These are phyloP conservation scores for Tricholoma saponaceum DNA, from an alignment of 768 basidiomycete species.

Conservation along the genomic window DNA sequence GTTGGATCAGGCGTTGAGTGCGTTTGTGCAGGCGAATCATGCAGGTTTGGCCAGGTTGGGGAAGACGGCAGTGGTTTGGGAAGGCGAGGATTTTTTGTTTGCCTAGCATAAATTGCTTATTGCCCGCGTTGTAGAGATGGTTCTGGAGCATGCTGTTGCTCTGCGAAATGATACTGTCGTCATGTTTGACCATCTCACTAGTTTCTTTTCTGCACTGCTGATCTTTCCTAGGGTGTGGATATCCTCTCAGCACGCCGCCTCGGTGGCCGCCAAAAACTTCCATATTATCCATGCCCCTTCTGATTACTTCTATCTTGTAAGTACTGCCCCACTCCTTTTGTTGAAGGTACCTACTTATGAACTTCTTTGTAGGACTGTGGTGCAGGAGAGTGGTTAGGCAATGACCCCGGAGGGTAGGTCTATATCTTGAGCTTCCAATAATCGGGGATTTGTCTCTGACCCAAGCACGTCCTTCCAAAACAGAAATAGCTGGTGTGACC, in stretches of 20 bases:
- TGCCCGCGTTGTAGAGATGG: conserved; percentile 55
- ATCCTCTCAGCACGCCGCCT: conserved; percentile 51
- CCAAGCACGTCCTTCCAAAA: not conserved
- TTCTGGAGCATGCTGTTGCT: conserved; percentile 44
- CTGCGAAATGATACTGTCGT: conserved; percentile 47
- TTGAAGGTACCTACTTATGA: conserved; percentile 10
- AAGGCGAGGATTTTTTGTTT: conserved; percentile 36
- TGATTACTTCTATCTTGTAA: conserved; percentile 75
- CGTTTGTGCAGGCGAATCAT: conserved; percentile 59
- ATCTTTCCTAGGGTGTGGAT: conserved; percentile 59
- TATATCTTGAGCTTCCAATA: not conserved
- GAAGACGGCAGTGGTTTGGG: conserved; percentile 81
- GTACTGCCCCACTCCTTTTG: not conserved
- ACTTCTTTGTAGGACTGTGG: conserved; percentile 53
- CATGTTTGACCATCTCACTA: conserved; percentile 37
- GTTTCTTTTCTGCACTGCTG: not conserved
- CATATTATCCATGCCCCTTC: conserved; percentile 64
- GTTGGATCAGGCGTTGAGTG: conserved; percentile 57
- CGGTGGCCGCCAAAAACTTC: conserved; percentile 56
- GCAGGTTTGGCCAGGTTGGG: conserved; percentile 43
- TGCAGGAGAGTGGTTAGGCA: conserved; percentile 64
- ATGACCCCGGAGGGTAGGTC: conserved; percentile 36
- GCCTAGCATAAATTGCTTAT: not conserved
- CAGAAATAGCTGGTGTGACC: conserved; percentile 70
- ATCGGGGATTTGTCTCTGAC: not conserved